Percentiles rank a stretch among this genome's conserved stretches.
These are phyloP conservation scores for Phytopythium montanum DNA, from an alignment of 352 stramenopile species.

Conservation along the genomic window DNA sequence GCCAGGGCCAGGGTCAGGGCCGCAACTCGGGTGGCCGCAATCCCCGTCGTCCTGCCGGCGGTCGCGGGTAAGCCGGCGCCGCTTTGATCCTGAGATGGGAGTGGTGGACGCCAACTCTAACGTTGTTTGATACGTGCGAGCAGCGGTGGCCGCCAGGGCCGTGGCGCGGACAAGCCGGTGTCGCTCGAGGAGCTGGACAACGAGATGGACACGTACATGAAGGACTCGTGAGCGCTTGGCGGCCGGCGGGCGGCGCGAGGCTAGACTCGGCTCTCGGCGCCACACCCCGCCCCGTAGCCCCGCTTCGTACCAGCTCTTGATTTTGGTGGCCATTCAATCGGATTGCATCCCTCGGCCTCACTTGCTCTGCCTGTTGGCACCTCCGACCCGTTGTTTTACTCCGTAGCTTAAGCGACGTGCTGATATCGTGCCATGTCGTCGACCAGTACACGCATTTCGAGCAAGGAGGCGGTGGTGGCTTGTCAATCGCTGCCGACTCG, in stretches of 20 bases:
- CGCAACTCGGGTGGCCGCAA: slow-evolving; percentile 23
- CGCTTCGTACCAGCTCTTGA: slow-evolving; percentile 1
- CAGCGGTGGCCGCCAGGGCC: slow-evolving; percentile 27
- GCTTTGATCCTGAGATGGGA: slow-evolving; percentile 1
- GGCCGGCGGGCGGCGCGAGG: not conserved
- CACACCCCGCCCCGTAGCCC: not conserved
- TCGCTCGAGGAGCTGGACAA: slow-evolving; percentile 68
- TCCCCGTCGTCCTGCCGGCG: slow-evolving; percentile 32
- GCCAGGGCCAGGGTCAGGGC: slow-evolving; percentile 23
- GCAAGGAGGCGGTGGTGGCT: no score
- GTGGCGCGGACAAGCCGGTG: slow-evolving; percentile 33
- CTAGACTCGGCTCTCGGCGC: not conserved
- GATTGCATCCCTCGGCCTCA: not conserved
- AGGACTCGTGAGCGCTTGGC: slow-evolving; percentile 24
- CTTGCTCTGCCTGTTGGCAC: no score
- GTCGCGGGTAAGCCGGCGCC: slow-evolving; percentile 14
- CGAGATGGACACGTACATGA: slow-evolving; percentile 89
- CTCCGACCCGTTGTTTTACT: no score
- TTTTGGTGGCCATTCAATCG: not conserved
- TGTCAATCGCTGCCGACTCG: no score
- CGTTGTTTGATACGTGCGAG: slow-evolving; percentile 5
- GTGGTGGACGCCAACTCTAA: slow-evolving; percentile 8
- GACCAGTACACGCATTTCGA: no score
- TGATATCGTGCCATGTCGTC: no score
- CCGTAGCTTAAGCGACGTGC: no score